Evolutionary conservation across 2,329 filamentous ascomycete species (phyloP), one percentile per base, ranked within the genome.

Genomic region (Pestalotiopsis sp.): DNA sequence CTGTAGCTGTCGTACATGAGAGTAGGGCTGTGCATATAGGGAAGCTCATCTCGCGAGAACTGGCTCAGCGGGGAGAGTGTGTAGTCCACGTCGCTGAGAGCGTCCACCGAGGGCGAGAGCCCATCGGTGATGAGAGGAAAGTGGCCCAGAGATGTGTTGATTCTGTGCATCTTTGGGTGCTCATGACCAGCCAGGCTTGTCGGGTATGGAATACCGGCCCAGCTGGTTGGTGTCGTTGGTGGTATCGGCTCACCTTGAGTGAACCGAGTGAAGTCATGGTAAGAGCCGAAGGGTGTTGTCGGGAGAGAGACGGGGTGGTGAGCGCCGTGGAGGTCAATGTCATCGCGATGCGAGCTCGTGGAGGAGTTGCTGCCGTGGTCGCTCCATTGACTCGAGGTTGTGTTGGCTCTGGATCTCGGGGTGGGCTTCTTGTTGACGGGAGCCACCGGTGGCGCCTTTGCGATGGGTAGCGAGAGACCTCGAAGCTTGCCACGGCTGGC

Each of bases 401-500:
- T 86, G 75, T 81, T 84, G 57, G 86, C 82, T 68, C 85, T 80
- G 25, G 81, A 76, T 66, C 85, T 81, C 13, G 81, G 75, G 13
- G 84, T 76, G 11, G 81, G 71, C 77, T 86, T 86, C 80, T 88
- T 89, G 65, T 78, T 76, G 68, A 83, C 80, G 64, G 81, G 82
- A 58, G 84, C 79, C 74, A 88, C 87, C 0, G 87, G 87, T 25
- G 87, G 85, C 11, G 87, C 82, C 78, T 90, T 90, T 68, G 89
- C 89, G 71, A 91, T 86, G 69, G 89, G 89, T 69, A 97, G 84
- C 68, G 95, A 95, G 74, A 98, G 86, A 52, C 95, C 95, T 71
- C 95, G 90, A 72, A 98, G 90, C 85, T 98, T 98, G 78, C 95
- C 95, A 76, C 95, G 91, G 82, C 95, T 98, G 68, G 95, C 95